phyloP scores from a whole-genome alignment of 495 filamentous ascomycete species.

The Lophium mytilinum region DNA sequence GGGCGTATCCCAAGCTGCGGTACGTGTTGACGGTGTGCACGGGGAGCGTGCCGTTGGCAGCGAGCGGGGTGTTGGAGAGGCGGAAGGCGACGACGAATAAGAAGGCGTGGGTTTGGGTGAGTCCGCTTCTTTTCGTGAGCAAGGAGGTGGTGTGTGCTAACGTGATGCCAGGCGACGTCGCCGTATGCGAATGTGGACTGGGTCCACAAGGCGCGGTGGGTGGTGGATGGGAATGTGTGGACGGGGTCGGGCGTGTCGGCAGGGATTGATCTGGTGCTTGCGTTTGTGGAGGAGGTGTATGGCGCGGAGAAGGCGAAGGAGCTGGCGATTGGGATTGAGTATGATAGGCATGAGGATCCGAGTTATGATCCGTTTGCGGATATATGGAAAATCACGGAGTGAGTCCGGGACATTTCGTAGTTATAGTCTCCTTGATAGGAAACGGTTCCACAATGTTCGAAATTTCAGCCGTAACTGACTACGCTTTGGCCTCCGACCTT shows the following conservation, averaged over 20 bases:
- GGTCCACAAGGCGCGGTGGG: slow-evolving; percentile 57
- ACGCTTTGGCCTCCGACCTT: too few species aligned
- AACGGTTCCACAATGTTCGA: too few species aligned
- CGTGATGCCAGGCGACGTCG: slow-evolving; percentile 22
- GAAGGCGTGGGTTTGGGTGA: slow-evolving; percentile 22
- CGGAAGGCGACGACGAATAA: slow-evolving; percentile 24
- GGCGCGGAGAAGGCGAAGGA: slow-evolving; percentile 30
- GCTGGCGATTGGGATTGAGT: slow-evolving; percentile 32
- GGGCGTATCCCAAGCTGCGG: slow-evolving; percentile 38
- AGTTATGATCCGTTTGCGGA: slow-evolving; percentile 37
- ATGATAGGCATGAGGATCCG: slow-evolving; percentile 28
- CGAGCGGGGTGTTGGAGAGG: slow-evolving; percentile 20
- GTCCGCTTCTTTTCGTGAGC: slow-evolving; percentile 29
- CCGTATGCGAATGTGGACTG: slow-evolving; percentile 45
- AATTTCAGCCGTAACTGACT: too few species aligned
- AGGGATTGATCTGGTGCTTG: slow-evolving; percentile 58
- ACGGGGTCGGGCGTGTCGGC: slow-evolving; percentile 53
- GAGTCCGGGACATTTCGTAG: neutral
- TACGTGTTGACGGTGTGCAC: slow-evolving; percentile 38
- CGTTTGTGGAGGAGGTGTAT: slow-evolving; percentile 42
- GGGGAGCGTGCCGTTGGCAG: slow-evolving; percentile 19
- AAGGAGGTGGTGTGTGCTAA: too few species aligned
- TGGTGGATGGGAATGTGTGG: slow-evolving; percentile 59
- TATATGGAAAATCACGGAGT: slow-evolving; percentile 5
- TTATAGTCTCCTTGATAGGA: too few species aligned